These are phyloP conservation scores for Amoebophrya sp. DNA, from an alignment of 169 alveolate genomes.

Conservation along the genomic window DNA sequence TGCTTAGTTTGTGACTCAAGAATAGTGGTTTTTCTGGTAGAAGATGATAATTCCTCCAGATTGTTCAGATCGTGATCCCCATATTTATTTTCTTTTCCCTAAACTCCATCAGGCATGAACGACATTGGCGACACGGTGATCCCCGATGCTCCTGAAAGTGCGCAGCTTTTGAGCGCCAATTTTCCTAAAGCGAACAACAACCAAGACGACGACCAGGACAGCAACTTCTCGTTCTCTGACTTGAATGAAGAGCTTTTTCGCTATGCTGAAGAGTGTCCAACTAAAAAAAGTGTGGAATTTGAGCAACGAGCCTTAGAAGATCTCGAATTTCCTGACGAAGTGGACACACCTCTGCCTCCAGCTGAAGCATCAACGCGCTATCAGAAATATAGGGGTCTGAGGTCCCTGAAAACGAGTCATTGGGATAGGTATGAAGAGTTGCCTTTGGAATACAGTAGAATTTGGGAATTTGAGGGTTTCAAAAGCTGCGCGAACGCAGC, in stretches of 20 bases:
- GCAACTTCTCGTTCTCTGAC: background rate
- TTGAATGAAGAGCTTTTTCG: conserved; percentile 7
- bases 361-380: background rate
- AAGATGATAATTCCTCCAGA: too few species aligned
- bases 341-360: conserved; percentile 37
- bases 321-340: conserved; percentile 52
- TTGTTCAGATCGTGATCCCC: too few species aligned
- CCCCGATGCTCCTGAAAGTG: conserved; percentile 21
- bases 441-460: conserved; percentile 54
- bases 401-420: conserved; percentile 50
- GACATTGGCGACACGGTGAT: too few species aligned
- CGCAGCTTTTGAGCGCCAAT: too few species aligned
- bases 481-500: background rate
- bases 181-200: too few species aligned
- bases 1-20: too few species aligned
- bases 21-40: too few species aligned
- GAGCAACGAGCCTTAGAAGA: conserved; percentile 46
- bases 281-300: conserved; percentile 25
- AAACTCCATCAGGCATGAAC: too few species aligned
- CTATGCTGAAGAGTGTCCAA: conserved; percentile 26
- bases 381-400: conserved; percentile 58
- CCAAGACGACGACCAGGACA: background rate
- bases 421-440: conserved; percentile 55
- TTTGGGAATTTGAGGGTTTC: conserved; percentile 51
- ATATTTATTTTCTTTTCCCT: too few species aligned